Conservation (phyloP, 257 asterid genomes). For the Euphrasia confusa region DNA sequence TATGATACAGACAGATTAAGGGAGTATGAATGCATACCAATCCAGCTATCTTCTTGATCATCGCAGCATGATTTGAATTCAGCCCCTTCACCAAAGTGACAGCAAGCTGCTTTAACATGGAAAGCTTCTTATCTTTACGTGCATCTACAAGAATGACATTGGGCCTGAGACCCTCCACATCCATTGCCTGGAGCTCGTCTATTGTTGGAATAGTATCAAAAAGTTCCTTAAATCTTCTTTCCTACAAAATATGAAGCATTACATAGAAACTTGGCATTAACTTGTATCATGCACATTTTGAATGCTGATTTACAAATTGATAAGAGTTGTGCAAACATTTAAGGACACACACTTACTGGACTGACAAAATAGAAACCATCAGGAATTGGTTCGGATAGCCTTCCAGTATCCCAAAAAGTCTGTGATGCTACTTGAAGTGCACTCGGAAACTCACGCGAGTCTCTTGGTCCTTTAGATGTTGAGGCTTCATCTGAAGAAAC, state of each 20-base stretch:
- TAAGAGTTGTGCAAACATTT: not conserved
- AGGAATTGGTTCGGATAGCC: constrained; percentile 71
- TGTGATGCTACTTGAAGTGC: constrained; percentile 61
- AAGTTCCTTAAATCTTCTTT: constrained; percentile 88
- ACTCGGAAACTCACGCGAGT: constrained; percentile 42
- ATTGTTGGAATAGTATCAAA: constrained; percentile 74
- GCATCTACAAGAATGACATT: constrained; percentile 76
- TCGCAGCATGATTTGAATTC: constrained; percentile 59
- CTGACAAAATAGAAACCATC: constrained; percentile 86
- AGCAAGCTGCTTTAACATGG: constrained; percentile 83
- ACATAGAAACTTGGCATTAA: constrained; percentile 15
- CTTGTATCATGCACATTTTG: not conserved
- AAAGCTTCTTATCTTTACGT: constrained; percentile 85
- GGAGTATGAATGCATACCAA: constrained; percentile 47
- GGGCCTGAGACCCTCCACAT: constrained; percentile 73
- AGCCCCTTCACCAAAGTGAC: constrained; percentile 71
- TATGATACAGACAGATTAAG: not conserved
- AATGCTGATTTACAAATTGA: no score
- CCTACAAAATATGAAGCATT: constrained; percentile 47
- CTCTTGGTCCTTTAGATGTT: constrained; percentile 37
- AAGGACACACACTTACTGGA: constrained; percentile 49
- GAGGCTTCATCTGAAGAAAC: constrained; percentile 45
- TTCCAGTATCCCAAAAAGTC: constrained; percentile 84
- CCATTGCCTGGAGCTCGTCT: constrained; percentile 73
- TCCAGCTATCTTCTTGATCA: constrained; percentile 88